Percentiles rank a stretch among this genome's conserved stretches.
Evolutionary conservation across 2,329 filamentous ascomycete genomes (phyloP).

Genomic region (Cryphonectria naterciae): DNA sequence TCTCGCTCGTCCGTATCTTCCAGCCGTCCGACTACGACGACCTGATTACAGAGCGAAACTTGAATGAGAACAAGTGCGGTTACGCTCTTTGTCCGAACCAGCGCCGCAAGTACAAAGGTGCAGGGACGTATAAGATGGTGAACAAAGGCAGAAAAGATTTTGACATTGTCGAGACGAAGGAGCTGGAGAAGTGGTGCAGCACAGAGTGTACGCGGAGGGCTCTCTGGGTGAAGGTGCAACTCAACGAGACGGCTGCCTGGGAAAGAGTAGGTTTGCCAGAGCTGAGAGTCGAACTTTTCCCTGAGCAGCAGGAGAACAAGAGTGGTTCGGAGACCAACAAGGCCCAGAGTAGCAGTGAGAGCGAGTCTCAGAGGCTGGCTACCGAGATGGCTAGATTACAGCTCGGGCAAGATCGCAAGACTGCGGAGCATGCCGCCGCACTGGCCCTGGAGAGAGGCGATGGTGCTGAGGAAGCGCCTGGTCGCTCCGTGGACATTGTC

Average conservation of each 20-base stretch:
- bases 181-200: constrained; percentile 87
- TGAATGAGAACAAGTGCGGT: constrained; percentile 87
- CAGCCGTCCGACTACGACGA: constrained; percentile 89
- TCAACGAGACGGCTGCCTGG: constrained; percentile 85
- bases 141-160: constrained; percentile 56
- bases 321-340: constrained; percentile 13
- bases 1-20: constrained; percentile 70
- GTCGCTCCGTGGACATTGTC: constrained; percentile 49
- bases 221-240: constrained; percentile 85
- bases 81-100: constrained; percentile 77
- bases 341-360: constrained; percentile 17
- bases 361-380: constrained; percentile 34
- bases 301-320: constrained; percentile 56
- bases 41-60: constrained; percentile 84
- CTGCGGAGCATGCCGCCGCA: constrained; percentile 44
- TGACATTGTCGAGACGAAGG: constrained; percentile 70
- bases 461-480: constrained; percentile 32
- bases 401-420: constrained; percentile 49
- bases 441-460: constrained; percentile 57
- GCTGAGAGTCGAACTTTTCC: constrained; percentile 59
- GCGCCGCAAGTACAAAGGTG: constrained; percentile 59
- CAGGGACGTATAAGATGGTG: constrained; percentile 71
- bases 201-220: constrained; percentile 77
- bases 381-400: constrained; percentile 47
- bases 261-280: constrained; percentile 66